phyloP scores from a whole-genome alignment of 2,329 filamentous ascomycete genomes.

The Emmonsiellopsis sp. region DNA sequence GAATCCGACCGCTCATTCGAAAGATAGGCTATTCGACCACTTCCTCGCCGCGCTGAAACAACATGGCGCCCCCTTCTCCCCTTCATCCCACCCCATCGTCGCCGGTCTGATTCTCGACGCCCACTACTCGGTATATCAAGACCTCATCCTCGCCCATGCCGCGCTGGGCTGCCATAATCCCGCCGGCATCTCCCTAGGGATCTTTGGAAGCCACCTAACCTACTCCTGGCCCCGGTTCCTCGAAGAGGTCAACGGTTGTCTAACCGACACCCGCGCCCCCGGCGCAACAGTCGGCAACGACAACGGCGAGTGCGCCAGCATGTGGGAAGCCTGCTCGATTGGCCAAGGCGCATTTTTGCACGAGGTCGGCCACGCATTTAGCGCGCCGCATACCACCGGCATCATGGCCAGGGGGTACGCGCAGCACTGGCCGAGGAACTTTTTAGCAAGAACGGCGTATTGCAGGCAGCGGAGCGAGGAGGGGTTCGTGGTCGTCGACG shows the following conservation, averaged over 20 bases:
- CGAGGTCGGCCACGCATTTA: conserved; percentile 30
- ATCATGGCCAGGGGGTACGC: conserved; percentile 33
- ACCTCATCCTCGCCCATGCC: conserved; percentile 15
- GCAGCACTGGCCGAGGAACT: conserved; percentile 35
- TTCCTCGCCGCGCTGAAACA: conserved; percentile 10
- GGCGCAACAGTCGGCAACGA: conserved; percentile 34
- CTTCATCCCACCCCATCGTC: conserved; percentile 11
- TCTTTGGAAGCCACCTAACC: conserved; percentile 16
- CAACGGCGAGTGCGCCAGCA: conserved; percentile 32
- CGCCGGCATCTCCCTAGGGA: conserved; percentile 13
- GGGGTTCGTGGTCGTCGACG: background rate
- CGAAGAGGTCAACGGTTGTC: conserved; percentile 14
- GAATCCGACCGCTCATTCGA: conserved; percentile 7
- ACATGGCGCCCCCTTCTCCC: conserved; percentile 10
- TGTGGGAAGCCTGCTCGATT: conserved; percentile 39
- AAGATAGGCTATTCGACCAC: conserved; percentile 11
- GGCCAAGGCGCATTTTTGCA: conserved; percentile 29
- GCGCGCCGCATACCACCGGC: conserved; percentile 21
- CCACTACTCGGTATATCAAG: conserved; percentile 9
- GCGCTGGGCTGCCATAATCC: conserved; percentile 14
- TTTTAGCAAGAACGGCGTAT: conserved; percentile 26
- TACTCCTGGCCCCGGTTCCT: conserved; percentile 18
- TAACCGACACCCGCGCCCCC: conserved; percentile 25
- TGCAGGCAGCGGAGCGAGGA: conserved; percentile 6
- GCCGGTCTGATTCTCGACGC: conserved; percentile 15